phyloP scores from a whole-genome alignment of 495 filamentous ascomycete species.

The Geoglossum glabrum region DNA sequence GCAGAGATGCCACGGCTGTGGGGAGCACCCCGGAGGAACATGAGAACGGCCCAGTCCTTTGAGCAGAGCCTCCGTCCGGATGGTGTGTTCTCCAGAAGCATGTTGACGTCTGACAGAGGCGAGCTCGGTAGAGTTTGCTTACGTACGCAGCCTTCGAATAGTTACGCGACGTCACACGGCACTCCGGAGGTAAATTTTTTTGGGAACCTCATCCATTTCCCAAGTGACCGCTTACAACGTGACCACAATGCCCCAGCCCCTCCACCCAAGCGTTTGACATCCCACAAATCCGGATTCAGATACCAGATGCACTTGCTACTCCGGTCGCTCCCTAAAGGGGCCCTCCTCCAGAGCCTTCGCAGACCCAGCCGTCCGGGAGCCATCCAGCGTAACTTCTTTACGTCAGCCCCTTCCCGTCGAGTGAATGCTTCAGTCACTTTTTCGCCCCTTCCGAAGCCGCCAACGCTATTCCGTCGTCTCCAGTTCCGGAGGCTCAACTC shows the following conservation, averaged over 20 bases:
- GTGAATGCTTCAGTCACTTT: background rate
- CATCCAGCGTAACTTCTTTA: background rate
- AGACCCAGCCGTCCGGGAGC: background rate
- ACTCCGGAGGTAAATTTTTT: background rate
- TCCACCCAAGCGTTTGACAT: background rate
- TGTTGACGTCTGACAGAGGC: background rate
- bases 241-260: background rate
- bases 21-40: too few species aligned
- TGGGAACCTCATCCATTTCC: background rate
- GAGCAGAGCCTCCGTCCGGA: background rate
- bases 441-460: background rate
- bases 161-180: background rate
- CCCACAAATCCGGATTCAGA: background rate
- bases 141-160: background rate
- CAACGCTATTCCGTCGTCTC: background rate
- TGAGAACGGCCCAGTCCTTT: background rate
- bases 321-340: background rate
- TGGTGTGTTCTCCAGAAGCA: too few species aligned
- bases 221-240: background rate
- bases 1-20: too few species aligned
- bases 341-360: background rate
- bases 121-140: background rate
- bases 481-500: background rate
- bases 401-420: background rate
- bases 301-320: background rate